These are phyloP conservation scores for Plasmodium chabaudi DNA, from an alignment of 169 alveolate species.

Conservation along the genomic window DNA sequence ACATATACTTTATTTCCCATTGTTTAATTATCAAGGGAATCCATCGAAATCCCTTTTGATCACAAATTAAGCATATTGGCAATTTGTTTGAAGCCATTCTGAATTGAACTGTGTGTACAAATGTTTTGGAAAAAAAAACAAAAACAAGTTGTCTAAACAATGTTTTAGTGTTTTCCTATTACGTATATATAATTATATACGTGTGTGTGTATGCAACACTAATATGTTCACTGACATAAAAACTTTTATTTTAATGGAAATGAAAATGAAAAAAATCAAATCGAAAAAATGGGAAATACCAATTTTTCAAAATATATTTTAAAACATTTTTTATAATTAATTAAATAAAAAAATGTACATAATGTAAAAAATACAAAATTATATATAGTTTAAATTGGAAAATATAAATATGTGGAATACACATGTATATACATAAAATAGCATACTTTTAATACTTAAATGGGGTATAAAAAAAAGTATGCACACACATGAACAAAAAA, in stretches of 20 bases:
- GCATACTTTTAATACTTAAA: too few relatives aligned
- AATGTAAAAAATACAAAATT: background rate
- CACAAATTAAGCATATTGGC: constrained; percentile 40
- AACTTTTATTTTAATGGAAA: background rate
- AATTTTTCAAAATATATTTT: background rate
- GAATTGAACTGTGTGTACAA: background rate
- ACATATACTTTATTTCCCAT: constrained; percentile 62
- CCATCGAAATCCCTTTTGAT: constrained; percentile 50
- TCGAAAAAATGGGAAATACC: background rate
- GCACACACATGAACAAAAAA: too few relatives aligned
- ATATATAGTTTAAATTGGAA: too few relatives aligned
- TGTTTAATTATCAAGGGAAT: constrained; percentile 18
- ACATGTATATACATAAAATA: too few relatives aligned
- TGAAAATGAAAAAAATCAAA: constrained; percentile 8
- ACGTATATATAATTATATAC: background rate
- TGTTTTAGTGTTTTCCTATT: too few relatives aligned
- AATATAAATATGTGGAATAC: too few relatives aligned
- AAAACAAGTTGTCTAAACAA: background rate
- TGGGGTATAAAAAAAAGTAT: too few relatives aligned
- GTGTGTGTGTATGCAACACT: background rate
- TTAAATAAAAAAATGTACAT: background rate
- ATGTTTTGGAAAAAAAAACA: background rate
- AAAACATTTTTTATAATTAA: background rate
- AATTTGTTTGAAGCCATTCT: constrained; percentile 21
- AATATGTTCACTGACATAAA: background rate